Conservation (phyloP, 2,329 filamentous ascomycete genomes). For the Metarhizium humberi region DNA sequence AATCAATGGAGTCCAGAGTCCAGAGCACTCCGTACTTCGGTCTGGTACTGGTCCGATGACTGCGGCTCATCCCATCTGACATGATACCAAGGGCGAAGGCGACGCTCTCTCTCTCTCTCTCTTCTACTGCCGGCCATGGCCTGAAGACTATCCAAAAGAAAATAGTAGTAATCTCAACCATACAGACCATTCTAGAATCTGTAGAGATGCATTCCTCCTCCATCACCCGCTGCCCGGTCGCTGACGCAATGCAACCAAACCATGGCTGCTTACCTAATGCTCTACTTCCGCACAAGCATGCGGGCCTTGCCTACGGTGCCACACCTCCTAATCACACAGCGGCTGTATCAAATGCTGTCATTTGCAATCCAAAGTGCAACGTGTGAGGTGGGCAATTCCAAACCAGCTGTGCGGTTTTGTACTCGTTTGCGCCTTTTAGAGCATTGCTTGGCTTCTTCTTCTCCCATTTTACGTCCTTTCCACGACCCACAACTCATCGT, state of each 20-base stretch:
- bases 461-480: neutral
- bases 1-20: too few relatives aligned
- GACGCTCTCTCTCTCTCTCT: too few relatives aligned
- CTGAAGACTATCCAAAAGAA: too few relatives aligned
- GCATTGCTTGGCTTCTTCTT: neutral
- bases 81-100: too few relatives aligned
- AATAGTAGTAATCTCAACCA: too few relatives aligned
- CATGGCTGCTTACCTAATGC: conserved; percentile 15
- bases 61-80: too few relatives aligned
- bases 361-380: conserved; percentile 17
- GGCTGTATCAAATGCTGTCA: conserved; percentile 19
- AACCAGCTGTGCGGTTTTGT: neutral
- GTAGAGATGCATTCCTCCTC: neutral
- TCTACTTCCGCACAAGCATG: conserved; percentile 10
- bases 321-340: conserved; percentile 21
- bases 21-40: too few relatives aligned
- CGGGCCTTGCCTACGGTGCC: conserved; percentile 1
- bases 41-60: too few relatives aligned
- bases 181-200: neutral
- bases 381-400: neutral
- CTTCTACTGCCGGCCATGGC: too few relatives aligned
- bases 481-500: neutral
- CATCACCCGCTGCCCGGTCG: neutral
- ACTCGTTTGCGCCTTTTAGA: neutral
- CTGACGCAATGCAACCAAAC: neutral